Percentiles rank a stretch among this genome's conserved stretches.
phyloP scores from a whole-genome alignment of 805 yeast genomes.

The Wickerhamomyces queroliae region DNA sequence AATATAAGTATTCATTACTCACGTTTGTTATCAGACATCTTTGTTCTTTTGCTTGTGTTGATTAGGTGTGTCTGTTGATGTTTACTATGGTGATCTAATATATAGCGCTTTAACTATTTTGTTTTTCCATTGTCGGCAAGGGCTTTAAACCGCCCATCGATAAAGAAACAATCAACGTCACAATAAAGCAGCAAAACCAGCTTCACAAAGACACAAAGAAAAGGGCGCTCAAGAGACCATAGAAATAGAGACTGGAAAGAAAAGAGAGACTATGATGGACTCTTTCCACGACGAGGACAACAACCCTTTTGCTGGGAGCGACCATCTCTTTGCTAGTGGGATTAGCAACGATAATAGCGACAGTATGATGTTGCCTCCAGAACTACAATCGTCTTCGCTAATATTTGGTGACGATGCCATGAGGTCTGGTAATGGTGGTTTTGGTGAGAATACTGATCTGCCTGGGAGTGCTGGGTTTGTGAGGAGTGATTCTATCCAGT shows the following conservation, averaged over 20 bases:
- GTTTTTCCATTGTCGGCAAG: too few relatives aligned
- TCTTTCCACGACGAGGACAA: constrained; percentile 24
- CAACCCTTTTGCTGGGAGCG: constrained; percentile 26
- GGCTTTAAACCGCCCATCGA: too few relatives aligned
- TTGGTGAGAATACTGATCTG: not conserved
- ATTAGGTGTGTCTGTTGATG: too few relatives aligned
- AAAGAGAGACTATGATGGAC: constrained; percentile 2
- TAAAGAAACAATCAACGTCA: too few relatives aligned
- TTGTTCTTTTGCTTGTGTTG: not conserved
- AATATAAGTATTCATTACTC: not conserved
- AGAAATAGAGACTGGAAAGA: too few relatives aligned
- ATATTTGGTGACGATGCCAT: constrained; percentile 1
- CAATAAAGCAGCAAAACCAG: too few relatives aligned
- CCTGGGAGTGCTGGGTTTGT: not conserved
- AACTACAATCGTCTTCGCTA: constrained; percentile 1
- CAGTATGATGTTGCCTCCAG: constrained; percentile 2
- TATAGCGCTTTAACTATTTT: too few relatives aligned
- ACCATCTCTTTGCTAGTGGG: constrained; percentile 21
- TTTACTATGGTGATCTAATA: too few relatives aligned
- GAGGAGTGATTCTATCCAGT: not conserved
- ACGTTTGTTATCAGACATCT: not conserved
- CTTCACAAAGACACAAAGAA: too few relatives aligned
- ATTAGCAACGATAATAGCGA: constrained; percentile 4
- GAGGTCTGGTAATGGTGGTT: not conserved
- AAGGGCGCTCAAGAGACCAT: too few relatives aligned